Percentiles rank a stretch among this genome's conserved stretches.
Evolutionary conservation across 139 green algal species (phyloP).

Genomic region (Desmodesmus armatus): DNA sequence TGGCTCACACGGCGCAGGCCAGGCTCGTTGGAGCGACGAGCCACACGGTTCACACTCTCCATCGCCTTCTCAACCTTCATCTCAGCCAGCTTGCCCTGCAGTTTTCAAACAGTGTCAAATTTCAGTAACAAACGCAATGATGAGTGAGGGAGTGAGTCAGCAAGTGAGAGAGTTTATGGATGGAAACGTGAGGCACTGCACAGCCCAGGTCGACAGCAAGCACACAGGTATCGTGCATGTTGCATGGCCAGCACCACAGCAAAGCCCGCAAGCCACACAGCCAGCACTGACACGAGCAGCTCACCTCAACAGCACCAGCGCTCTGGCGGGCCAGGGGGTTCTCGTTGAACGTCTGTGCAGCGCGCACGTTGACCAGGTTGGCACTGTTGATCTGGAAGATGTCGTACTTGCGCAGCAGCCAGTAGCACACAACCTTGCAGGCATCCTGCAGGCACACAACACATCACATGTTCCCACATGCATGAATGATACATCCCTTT

Average conservation of each 20-base stretch:
- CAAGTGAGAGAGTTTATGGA: too few species aligned
- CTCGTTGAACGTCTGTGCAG: slow-evolving; percentile 46
- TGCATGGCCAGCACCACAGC: too few species aligned
- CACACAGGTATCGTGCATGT: too few species aligned
- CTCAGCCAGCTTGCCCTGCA: slow-evolving; percentile 73
- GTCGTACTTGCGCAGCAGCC: slow-evolving; percentile 67
- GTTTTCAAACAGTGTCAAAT: background rate
- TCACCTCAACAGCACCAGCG: slow-evolving; percentile 56
- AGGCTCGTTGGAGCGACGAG: slow-evolving; percentile 41
- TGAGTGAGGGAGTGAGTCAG: background rate
- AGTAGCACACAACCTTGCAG: slow-evolving; percentile 62
- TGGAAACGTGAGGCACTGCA: too few species aligned
- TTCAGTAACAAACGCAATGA: background rate
- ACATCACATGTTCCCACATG: too few species aligned
- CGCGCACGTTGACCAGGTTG: slow-evolving; percentile 70
- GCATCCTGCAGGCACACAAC: too few species aligned
- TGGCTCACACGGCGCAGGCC: slow-evolving; percentile 44
- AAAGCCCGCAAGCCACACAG: background rate
- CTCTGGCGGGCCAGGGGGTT: slow-evolving; percentile 50
- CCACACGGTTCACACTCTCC: slow-evolving; percentile 25
- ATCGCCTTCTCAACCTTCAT: slow-evolving; percentile 61
- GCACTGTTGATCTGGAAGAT: slow-evolving; percentile 74
- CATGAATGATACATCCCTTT: background rate
- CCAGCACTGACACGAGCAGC: background rate
- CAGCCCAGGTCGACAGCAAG: too few species aligned